Evolutionary conservation across 768 basidiomycete genomes (phyloP).

Genomic region (Serendipita indica): DNA sequence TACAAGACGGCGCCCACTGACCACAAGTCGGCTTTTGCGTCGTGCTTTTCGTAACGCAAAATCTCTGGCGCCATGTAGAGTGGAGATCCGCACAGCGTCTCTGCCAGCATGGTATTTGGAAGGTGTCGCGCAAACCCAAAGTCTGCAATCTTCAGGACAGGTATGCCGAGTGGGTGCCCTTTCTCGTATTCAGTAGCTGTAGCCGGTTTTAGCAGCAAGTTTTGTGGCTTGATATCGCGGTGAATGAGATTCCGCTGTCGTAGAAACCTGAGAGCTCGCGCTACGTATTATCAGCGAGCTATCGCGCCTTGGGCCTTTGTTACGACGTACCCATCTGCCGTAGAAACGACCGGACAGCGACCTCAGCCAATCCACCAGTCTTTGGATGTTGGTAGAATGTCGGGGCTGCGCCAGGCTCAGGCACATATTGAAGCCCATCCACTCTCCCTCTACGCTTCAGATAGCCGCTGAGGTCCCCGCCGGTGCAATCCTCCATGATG

Average conservation of each 20-base stretch:
- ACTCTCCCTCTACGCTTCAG: slow-evolving; percentile 96
- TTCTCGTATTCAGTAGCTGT: slow-evolving; percentile 62
- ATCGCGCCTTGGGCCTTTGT: background rate
- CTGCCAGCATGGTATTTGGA: slow-evolving; percentile 86
- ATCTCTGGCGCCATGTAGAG: slow-evolving; percentile 99
- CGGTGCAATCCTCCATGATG: slow-evolving; percentile 94
- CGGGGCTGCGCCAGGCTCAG: slow-evolving; percentile 48
- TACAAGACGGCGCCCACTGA: slow-evolving; percentile 93
- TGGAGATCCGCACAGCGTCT: slow-evolving; percentile 94
- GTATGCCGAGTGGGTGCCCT: slow-evolving; percentile 84
- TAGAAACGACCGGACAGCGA: slow-evolving; percentile 81
- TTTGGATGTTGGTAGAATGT: slow-evolving; percentile 86
- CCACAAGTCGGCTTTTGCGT: slow-evolving; percentile 96
- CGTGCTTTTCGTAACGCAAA: slow-evolving; percentile 90
- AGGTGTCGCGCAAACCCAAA: slow-evolving; percentile 94
- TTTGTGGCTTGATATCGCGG: slow-evolving; percentile 96
- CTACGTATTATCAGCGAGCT: slow-evolving; percentile 27
- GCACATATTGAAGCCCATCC: slow-evolving; percentile 71
- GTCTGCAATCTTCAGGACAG: slow-evolving; percentile 92
- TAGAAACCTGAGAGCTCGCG: slow-evolving; percentile 85
- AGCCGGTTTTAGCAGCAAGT: slow-evolving; percentile 77
- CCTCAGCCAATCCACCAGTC: slow-evolving; percentile 79
- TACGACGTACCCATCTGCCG: slow-evolving; percentile 61
- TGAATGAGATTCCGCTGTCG: slow-evolving; percentile 83
- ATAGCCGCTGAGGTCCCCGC: slow-evolving; percentile 90